These are phyloP conservation scores for Lenwebbia sp. DNA, from an alignment of 345 rosid species.

Conservation along the genomic window DNA sequence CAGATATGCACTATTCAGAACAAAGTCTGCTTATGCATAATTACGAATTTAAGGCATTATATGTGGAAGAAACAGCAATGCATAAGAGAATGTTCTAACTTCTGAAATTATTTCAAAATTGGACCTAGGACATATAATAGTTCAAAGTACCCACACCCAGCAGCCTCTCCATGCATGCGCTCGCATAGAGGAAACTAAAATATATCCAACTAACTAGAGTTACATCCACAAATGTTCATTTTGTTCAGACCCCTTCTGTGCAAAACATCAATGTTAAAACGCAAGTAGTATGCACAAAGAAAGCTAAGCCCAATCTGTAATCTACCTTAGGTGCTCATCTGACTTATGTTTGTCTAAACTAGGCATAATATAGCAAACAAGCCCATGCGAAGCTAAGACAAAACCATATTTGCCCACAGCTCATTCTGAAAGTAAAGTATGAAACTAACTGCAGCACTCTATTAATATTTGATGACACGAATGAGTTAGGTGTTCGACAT, in stretches of 20 bases:
- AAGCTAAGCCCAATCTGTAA: neutral
- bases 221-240: neutral
- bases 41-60: neutral
- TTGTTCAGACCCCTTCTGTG: neutral
- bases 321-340: neutral
- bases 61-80: neutral
- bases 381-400: neutral
- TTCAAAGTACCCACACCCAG: neutral
- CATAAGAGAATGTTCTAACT: neutral
- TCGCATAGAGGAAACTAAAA: neutral
- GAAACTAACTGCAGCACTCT: neutral
- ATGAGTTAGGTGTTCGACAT: neutral
- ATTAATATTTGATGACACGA: neutral
- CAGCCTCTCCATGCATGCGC: neutral
- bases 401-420: neutral
- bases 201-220: neutral
- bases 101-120: neutral
- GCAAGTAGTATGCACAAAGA: neutral
- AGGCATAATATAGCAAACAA: neutral
- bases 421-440: neutral
- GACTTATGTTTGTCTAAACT: neutral
- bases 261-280: neutral
- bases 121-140: neutral
- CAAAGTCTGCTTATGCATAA: neutral
- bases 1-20: neutral